Base-by-base conservation (phyloP, 179 eudicot species). In the Beta macrorhiza region DNA sequence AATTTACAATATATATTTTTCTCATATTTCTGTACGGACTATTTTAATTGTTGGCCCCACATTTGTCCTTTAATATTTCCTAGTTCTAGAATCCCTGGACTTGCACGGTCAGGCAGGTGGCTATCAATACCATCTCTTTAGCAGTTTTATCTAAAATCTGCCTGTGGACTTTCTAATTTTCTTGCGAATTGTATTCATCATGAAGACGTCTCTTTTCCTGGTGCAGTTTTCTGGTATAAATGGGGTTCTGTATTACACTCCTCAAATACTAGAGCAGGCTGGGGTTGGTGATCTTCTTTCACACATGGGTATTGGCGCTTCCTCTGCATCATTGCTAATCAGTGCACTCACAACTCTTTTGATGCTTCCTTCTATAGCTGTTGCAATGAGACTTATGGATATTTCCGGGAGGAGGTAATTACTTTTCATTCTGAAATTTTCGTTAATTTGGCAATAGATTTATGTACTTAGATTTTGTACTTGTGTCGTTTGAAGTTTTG, bases 381-480 rank as follows among this genome's bases (percentile, higher is more conserved):
- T 93, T 72, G 95, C 97, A 79, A 93, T 93, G 95, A 89, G 92
- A 87, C 93, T 93, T 56, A 90, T 90, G 95, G 97, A 93, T 81
- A 62, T 90, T 67, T 77, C 93, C 44, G 97, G 97, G 78, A 87
- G 95, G 85, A 91, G 97, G 97, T 93, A 90, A 15, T 67, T 82
- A 63, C 45, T n/a, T 78, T 57, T 59, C 17, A 14, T 4, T 16
- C 42, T 57, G n/a, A 2, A 19, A 0, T 37, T 17, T 3, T 37
- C 1, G 37, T 56, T 73, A 0, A n/a, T 74, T 12, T 22, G 44
- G 6, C 44, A 1, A 16, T 12, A 55, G 14, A 25, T 1, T 3
- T 37, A 67, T 7, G 22, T 58, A 6, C 17, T 58, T 58, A 15
- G 17, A 16, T 17, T 58, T 4, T 5, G 17, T 58, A 58, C 16